A percentile compares a stretch with the other conserved stretches of the same genome.
phyloP scores from a whole-genome alignment of 805 yeast genomes.

The Priceomyces haplophilus region DNA sequence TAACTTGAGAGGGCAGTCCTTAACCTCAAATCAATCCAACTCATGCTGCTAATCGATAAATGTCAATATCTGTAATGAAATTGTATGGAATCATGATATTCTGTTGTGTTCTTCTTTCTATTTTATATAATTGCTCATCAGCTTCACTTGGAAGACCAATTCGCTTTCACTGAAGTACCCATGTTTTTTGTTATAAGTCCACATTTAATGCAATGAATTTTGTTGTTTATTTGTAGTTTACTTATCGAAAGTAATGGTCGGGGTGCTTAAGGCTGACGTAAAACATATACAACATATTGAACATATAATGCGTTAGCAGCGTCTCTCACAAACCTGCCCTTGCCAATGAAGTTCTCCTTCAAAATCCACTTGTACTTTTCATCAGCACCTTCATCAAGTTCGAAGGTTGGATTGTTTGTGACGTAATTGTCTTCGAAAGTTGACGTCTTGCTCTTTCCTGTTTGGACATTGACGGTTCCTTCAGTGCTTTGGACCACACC shows the following conservation, averaged over 20 bases:
- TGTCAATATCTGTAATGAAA: neutral
- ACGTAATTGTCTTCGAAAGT: constrained; percentile 48
- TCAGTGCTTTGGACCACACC: constrained; percentile 47
- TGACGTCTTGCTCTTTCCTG: constrained; percentile 25
- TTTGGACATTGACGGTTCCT: constrained; percentile 30
- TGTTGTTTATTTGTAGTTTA: neutral
- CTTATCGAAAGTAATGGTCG: too few species aligned
- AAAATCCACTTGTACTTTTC: constrained; percentile 51
- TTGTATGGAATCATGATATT: neutral
- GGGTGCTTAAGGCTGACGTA: too few species aligned
- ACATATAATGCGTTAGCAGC: constrained; percentile 45
- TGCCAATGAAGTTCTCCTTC: constrained; percentile 49
- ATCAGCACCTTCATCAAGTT: constrained; percentile 39
- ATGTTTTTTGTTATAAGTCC: constrained; percentile 1
- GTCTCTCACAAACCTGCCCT: constrained; percentile 57
- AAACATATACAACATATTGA: constrained; percentile 52
- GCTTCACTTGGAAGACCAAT: neutral
- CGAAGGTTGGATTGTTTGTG: constrained; percentile 45
- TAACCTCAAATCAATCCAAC: constrained; percentile 38
- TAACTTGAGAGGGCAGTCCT: constrained; percentile 67
- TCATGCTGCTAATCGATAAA: constrained; percentile 33
- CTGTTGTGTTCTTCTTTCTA: neutral
- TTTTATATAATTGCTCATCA: constrained; percentile 1
- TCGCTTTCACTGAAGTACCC: neutral
- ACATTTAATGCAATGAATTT: constrained; percentile 1